phyloP scores from a whole-genome alignment of 2,329 filamentous ascomycete species.

The Fusarium lyarnte region DNA sequence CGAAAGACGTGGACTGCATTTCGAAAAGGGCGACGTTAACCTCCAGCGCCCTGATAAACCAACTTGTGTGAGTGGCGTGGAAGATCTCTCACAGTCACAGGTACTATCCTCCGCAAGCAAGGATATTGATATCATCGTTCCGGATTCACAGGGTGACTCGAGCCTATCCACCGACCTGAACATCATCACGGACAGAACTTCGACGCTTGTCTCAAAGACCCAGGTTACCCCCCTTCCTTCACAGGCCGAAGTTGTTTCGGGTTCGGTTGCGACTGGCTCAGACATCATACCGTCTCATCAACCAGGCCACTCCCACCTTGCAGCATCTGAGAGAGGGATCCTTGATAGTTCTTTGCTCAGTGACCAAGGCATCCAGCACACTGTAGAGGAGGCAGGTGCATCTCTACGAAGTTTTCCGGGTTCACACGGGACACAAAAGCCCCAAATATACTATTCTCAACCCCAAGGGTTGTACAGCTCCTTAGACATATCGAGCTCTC shows the following conservation, averaged over 20 bases:
- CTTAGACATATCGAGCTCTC: not conserved
- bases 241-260: conserved; percentile 16
- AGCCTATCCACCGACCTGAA: conserved; percentile 10
- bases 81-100: not conserved
- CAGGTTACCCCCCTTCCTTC: conserved; percentile 3
- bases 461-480: conserved; percentile 17
- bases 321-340: not conserved
- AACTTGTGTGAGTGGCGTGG: not conserved
- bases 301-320: conserved; percentile 20
- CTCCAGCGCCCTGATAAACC: not conserved
- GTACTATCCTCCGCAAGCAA: conserved; percentile 1
- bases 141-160: conserved; percentile 37
- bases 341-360: not conserved
- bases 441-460: conserved; percentile 32
- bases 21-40: not conserved
- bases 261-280: conserved; percentile 16
- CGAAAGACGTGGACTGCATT: not conserved
- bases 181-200: not conserved
- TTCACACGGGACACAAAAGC: not conserved
- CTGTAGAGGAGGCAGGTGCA: not conserved
- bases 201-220: not conserved
- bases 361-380: not conserved
- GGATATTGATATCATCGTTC: conserved; percentile 19
- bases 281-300: conserved; percentile 44
- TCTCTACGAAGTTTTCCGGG: not conserved